Evolutionary conservation across 2,329 filamentous ascomycete genomes (phyloP), one percentile per base, ranked within the genome.

Genomic region (Penicillium sclerotigenum): DNA sequence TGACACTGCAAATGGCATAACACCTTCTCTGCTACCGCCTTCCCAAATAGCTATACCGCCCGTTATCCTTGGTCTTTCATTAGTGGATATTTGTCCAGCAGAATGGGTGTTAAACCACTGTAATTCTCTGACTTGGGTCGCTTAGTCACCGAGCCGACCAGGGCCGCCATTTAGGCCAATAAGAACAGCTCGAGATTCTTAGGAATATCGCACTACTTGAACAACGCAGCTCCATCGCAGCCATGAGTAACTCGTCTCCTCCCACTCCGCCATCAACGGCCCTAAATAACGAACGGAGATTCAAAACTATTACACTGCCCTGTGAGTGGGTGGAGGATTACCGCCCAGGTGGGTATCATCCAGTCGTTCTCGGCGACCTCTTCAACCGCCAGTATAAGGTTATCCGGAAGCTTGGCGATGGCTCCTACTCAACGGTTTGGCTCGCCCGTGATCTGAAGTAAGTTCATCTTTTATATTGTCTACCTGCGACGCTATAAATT

Each of bases 361-460:
- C 78, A 5, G 68, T 77, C 13, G 57, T 63, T 10, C 64, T 80
- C 11, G 75, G 74, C 26, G 74, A 80, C 37, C 34, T 63, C 8
- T 76, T 79, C 58, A 58, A 71, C 49, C 69, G 66, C 26, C 71
- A 74, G 46, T 80, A 80, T 60, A 68, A 68, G 47, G 67, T 79
- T 36, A 65, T 77, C 48, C 71, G 76, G 54, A 80, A 80, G 65
- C 69, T 80, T 10, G 77, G 77, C 16, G 72, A 70, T 4, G 77
- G 78, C 36, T 72, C 72, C 13, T 78, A 65, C 59, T 75, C 76
- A 29, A 80, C 75, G 11, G 73, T 79, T 54, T 80, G 75, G 78
- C 71, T 79, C 28, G 76, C 75, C 57, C 62, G 59, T 20, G 68
- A 75, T 59, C 56, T 61, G 20, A 54, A 63, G 66, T 70, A 52